Evolutionary conservation across 2,329 filamentous ascomycete genomes (phyloP).

Genomic region (Beauveria australis): DNA sequence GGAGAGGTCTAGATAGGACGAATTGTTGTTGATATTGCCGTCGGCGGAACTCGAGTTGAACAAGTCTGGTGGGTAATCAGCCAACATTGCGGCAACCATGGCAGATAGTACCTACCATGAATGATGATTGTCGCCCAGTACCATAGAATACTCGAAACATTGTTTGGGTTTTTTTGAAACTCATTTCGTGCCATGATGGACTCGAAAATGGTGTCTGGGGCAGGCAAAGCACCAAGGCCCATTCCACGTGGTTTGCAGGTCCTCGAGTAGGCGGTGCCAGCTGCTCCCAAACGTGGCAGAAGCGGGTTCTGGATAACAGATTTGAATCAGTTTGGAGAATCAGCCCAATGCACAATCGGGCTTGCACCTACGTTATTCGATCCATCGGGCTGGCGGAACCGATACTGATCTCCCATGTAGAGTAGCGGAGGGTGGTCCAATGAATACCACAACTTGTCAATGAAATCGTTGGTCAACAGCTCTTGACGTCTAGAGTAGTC

Average conservation of each 20-base stretch:
- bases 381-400: conserved; percentile 62
- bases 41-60: conserved; percentile 62
- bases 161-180: conserved; percentile 57
- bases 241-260: conserved; percentile 51
- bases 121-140: conserved; percentile 68
- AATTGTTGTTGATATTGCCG: conserved; percentile 55
- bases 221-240: conserved; percentile 57
- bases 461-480: conserved; percentile 57
- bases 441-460: conserved; percentile 62
- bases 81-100: conserved; percentile 8
- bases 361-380: conserved; percentile 48
- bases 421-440: conserved; percentile 65
- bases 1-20: conserved; percentile 63
- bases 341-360: no score
- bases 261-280: conserved; percentile 58
- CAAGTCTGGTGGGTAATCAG: conserved; percentile 38
- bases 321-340: background rate
- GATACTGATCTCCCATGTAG: conserved; percentile 53
- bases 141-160: conserved; percentile 63
- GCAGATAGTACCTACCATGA: conserved; percentile 39
- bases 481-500: conserved; percentile 51
- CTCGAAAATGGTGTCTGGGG: conserved; percentile 56
- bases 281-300: conserved; percentile 57
- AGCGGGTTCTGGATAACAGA: conserved; percentile 45
- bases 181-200: conserved; percentile 45